These are phyloP conservation scores for Candida tammaniensis DNA, from an alignment of 805 yeast species.

Conservation along the genomic window DNA sequence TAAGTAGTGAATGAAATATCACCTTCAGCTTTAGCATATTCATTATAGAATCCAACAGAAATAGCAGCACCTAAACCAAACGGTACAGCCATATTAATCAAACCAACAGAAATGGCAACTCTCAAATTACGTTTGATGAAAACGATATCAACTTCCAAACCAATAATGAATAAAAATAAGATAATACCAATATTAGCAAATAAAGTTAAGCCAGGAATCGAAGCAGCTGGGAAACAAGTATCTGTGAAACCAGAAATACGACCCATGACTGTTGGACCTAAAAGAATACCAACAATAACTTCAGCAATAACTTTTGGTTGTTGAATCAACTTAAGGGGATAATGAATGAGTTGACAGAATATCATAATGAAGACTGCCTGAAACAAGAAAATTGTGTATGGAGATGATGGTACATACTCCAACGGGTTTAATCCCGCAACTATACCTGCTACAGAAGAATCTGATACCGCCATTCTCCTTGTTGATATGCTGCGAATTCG, in stretches of 20 bases:
- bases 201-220: slow-evolving; percentile 61
- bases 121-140: slow-evolving; percentile 59
- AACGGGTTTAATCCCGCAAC: slow-evolving; percentile 72
- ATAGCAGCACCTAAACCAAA: slow-evolving; percentile 77
- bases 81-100: slow-evolving; percentile 72
- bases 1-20: slow-evolving; percentile 64
- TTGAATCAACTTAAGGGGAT: slow-evolving; percentile 56
- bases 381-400: slow-evolving; percentile 67
- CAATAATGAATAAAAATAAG: slow-evolving; percentile 70
- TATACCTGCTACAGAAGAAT: slow-evolving; percentile 57
- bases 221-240: slow-evolving; percentile 60
- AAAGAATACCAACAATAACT: slow-evolving; percentile 69
- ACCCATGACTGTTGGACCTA: slow-evolving; percentile 78
- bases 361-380: slow-evolving; percentile 63
- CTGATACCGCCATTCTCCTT: slow-evolving; percentile 17
- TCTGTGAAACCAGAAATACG: slow-evolving; percentile 63
- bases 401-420: slow-evolving; percentile 53
- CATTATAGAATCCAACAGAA: slow-evolving; percentile 63
- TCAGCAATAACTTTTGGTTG: slow-evolving; percentile 85
- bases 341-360: slow-evolving; percentile 57
- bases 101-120: slow-evolving; percentile 67
- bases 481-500: too few species aligned
- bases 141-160: slow-evolving; percentile 71
- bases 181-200: slow-evolving; percentile 76
- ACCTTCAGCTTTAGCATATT: slow-evolving; percentile 35